These are phyloP conservation scores for Podaxis rugospora DNA, from an alignment of 768 basidiomycete species.

Conservation along the genomic window DNA sequence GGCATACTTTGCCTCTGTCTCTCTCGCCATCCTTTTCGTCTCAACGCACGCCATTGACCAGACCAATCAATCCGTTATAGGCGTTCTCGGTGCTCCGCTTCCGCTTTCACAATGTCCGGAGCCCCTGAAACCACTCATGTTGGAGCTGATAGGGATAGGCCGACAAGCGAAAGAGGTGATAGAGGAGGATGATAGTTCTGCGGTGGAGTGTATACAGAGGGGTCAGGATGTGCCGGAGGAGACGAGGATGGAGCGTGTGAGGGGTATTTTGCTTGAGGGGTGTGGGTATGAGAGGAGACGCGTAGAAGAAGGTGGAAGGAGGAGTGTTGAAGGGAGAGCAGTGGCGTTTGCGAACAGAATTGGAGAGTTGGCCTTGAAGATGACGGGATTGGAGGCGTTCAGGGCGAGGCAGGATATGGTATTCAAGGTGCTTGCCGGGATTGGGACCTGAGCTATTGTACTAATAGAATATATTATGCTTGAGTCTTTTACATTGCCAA, in stretches of 20 bases:
- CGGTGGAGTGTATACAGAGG: conserved; percentile 38
- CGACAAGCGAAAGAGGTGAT: conserved; percentile 42
- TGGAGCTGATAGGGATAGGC: conserved; percentile 55
- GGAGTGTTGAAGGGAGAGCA: conserved; percentile 60
- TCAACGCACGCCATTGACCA: conserved; percentile 45
- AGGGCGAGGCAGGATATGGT: conserved; percentile 66
- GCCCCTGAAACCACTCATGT: conserved; percentile 66
- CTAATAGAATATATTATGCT: not conserved
- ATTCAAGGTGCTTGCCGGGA: conserved; percentile 60
- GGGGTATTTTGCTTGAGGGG: conserved; percentile 53
- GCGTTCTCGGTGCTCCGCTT: conserved; percentile 54
- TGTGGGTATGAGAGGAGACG: conserved; percentile 33
- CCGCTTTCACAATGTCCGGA: conserved; percentile 58
- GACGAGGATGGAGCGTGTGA: conserved; percentile 57
- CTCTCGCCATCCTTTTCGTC: conserved; percentile 68
- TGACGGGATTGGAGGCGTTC: conserved; percentile 71
- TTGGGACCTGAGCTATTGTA: conserved; percentile 21
- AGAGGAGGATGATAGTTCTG: conserved; percentile 48
- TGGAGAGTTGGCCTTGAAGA: conserved; percentile 65
- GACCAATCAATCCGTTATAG: conserved; percentile 43
- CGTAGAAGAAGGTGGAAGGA: conserved; percentile 28
- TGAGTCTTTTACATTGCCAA: not conserved
- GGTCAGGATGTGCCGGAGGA: conserved; percentile 33
- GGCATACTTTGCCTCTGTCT: conserved; percentile 77
- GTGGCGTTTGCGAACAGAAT: conserved; percentile 75